These are phyloP conservation scores for Zymoseptoria passerinii DNA, from an alignment of 2,329 filamentous ascomycete genomes.

Conservation along the genomic window DNA sequence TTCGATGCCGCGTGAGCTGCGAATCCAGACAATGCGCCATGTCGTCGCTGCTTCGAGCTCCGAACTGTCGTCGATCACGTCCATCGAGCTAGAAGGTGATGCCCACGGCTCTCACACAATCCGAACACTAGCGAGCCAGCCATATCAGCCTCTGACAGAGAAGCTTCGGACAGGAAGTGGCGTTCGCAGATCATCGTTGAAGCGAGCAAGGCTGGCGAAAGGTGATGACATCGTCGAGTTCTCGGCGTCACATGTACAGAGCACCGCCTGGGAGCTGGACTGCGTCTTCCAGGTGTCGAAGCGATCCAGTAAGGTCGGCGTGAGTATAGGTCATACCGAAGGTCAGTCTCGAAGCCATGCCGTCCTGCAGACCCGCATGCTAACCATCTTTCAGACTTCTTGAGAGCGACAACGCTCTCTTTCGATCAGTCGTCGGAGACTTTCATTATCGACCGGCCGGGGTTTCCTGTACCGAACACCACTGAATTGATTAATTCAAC, in stretches of 20 bases:
- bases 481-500: conserved; percentile 29
- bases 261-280: conserved; percentile 19
- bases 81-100: conserved; percentile 29
- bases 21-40: conserved; percentile 32
- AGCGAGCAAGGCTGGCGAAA: not conserved
- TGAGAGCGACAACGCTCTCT: conserved; percentile 31
- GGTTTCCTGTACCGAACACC: conserved; percentile 23
- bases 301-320: conserved; percentile 13
- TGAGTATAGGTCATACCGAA: conserved; percentile 10
- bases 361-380: not conserved
- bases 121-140: conserved; percentile 34
- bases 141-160: conserved; percentile 12
- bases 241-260: conserved; percentile 7
- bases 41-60: conserved; percentile 34
- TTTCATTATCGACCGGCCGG: conserved; percentile 34
- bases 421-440: conserved; percentile 35
- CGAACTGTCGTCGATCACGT: conserved; percentile 35
- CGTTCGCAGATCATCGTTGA: conserved; percentile 6
- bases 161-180: conserved; percentile 22
- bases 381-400: conserved; percentile 18
- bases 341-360: not conserved
- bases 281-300: conserved; percentile 17
- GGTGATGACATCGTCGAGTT: conserved; percentile 4
- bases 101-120: conserved; percentile 31
- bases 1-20: conserved; percentile 39